Evolutionary conservation across 805 yeast species (phyloP).

Genomic region (Trichomonascus vanleenenianus): DNA sequence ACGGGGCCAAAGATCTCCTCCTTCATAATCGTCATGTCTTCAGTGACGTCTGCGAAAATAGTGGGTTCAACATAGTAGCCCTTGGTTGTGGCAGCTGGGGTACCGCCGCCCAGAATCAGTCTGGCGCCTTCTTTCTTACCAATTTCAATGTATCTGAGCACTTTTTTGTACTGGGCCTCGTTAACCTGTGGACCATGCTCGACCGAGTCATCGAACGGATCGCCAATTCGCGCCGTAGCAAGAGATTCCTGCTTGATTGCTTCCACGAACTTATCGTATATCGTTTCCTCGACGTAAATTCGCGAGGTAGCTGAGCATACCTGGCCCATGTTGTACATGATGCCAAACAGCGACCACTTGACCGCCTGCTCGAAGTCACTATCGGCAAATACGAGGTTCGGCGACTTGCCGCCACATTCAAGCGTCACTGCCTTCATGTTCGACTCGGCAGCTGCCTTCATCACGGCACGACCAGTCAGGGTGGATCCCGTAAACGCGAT

Average conservation of each 20-base stretch:
- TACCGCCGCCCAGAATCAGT: slow-evolving; percentile 73
- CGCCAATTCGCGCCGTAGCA: slow-evolving; percentile 56
- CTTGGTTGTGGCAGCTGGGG: slow-evolving; percentile 30
- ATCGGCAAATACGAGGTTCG: slow-evolving; percentile 81
- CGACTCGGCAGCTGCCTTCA: slow-evolving; percentile 71
- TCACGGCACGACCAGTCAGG: slow-evolving; percentile 76
- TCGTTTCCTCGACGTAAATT: slow-evolving; percentile 74
- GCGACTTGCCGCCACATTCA: slow-evolving; percentile 96
- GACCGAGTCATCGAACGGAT: slow-evolving; percentile 69
- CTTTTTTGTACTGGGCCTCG: slow-evolving; percentile 66
- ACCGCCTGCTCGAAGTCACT: slow-evolving; percentile 74
- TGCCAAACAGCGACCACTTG: slow-evolving; percentile 68
- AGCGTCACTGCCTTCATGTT: slow-evolving; percentile 85
- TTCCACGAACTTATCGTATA: slow-evolving; percentile 68
- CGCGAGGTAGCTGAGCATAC: slow-evolving; percentile 95
- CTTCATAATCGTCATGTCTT: slow-evolving; percentile 64
- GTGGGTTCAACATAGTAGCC: slow-evolving; percentile 56
- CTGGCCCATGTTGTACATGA: slow-evolving; percentile 92
- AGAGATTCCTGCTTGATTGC: slow-evolving; percentile 41
- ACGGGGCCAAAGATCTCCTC: slow-evolving; percentile 97
- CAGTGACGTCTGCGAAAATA: slow-evolving; percentile 72
- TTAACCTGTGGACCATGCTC: slow-evolving; percentile 94
- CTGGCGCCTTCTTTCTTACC: slow-evolving; percentile 84
- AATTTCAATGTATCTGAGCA: slow-evolving; percentile 63
- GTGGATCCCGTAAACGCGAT: slow-evolving; percentile 95